Evolutionary conservation across 2,329 filamentous ascomycete genomes (phyloP), one percentile per base, ranked within the genome.

Genomic region (Fusarium fracticaudum): DNA sequence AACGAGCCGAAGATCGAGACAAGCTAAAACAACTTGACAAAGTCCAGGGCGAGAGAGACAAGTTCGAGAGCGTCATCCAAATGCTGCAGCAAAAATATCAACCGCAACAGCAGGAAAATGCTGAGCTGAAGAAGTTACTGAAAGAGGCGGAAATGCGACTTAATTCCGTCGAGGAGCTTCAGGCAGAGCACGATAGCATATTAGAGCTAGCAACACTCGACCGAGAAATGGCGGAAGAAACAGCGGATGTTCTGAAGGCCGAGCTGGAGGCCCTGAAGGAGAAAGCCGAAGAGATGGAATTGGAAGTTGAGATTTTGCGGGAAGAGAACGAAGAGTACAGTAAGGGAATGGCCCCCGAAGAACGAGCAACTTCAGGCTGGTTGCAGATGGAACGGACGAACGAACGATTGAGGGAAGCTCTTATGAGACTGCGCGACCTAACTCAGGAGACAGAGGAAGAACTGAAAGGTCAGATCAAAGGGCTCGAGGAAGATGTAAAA

Each of bases 191-290:
- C 81, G 96, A 98, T 37, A 89, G 92, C 8, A 90, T 93, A 12
- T 85, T 98, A 79, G 96, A 99, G 83, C 90, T 96, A 83, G 94
- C 95, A 12, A 92, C 94, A 0, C 86, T 99, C 33, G 96, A 99
- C 80, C 91, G 94, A 50, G 96, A 99, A 82, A 97, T 98, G 93
- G 96, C 96, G 1, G 95, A 99, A 82, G 96, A 98, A 83, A 94
- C 91, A 48, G 92, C 94, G 2, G 96, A 98, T 75, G 91, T 92
- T 24, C 86, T 93, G 58, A 96, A 95, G 80, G 88, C 90, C 4
- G 95, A 99, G 79, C 85, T 97, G 31, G 93, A 97, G 43, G 88
- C 90, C 5, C 82, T 97, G 60, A 94, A 94, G 78, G 85, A 89
- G 66, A 94, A 92, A 79, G 84, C 91, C 3, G 95, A 98, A 81